Evolutionary conservation across 768 basidiomycete genomes (phyloP).

Genomic region (Lyophyllum shimeji): DNA sequence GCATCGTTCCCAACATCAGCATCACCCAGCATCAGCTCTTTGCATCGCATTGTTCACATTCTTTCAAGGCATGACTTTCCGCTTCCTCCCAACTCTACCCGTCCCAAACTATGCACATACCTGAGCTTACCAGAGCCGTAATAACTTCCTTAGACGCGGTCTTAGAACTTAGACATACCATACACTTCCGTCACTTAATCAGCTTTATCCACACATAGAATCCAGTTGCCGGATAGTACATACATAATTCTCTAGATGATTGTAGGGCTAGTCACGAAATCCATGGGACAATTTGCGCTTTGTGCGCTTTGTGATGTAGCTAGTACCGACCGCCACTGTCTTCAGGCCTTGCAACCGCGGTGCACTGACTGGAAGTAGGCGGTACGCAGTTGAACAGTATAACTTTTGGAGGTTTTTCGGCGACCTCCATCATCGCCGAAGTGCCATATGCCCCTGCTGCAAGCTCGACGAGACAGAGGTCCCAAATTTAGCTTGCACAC

Average conservation of each 20-base stretch:
- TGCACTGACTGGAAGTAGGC: constrained; percentile 1
- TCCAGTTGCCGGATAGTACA: constrained; percentile 3
- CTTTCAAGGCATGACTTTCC: constrained; percentile 8
- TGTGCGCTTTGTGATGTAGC: not conserved
- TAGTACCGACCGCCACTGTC: not conserved
- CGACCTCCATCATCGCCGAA: constrained; percentile 10
- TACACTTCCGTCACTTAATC: not conserved
- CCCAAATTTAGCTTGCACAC: constrained; percentile 6
- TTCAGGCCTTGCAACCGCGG: not conserved
- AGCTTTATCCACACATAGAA: constrained; percentile 1
- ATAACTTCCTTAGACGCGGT: constrained; percentile 8
- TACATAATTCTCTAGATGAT: not conserved
- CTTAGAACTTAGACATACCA: constrained; percentile 2
- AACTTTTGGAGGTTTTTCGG: constrained; percentile 2
- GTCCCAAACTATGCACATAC: constrained; percentile 14
- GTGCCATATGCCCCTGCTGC: not conserved
- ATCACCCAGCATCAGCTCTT: constrained; percentile 19
- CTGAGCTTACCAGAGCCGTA: constrained; percentile 5
- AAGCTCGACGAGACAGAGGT: not conserved
- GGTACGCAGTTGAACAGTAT: not conserved
- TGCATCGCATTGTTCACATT: constrained; percentile 13
- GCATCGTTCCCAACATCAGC: constrained; percentile 20
- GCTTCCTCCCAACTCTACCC: constrained; percentile 11
- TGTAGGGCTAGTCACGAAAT: not conserved
- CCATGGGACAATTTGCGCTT: not conserved